phyloP scores from a whole-genome alignment of 208 protist genomes.

The Leishmania martiniquensis region DNA sequence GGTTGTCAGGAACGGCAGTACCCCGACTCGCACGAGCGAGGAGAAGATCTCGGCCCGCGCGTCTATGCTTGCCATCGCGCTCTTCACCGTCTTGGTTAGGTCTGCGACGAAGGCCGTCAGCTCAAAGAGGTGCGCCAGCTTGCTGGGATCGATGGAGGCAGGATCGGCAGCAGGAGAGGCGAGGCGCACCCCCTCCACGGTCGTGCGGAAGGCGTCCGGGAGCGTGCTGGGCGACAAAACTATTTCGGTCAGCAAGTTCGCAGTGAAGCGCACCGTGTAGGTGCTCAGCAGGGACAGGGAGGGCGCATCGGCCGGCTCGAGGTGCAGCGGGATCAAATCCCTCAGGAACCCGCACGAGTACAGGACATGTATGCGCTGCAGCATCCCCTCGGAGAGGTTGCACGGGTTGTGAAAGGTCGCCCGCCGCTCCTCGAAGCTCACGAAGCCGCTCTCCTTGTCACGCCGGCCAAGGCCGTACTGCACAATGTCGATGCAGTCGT shows the following conservation, averaged over 20 bases:
- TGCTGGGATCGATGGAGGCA: conserved; percentile 7
- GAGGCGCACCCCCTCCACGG: conserved; percentile 13
- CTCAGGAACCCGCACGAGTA: conserved; percentile 70
- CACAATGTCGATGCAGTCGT: conserved; percentile 79
- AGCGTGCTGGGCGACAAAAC: conserved; percentile 40
- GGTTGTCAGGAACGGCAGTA: conserved; percentile 44
- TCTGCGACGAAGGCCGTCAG: conserved; percentile 69
- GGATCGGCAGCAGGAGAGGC: conserved; percentile 10
- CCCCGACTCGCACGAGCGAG: conserved; percentile 39
- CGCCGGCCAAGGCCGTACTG: conserved; percentile 73
- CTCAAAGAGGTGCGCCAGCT: conserved; percentile 40
- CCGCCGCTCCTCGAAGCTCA: conserved; percentile 63
- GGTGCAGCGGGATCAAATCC: conserved; percentile 72
- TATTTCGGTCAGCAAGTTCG: conserved; percentile 66
- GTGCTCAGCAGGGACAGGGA: conserved; percentile 55
- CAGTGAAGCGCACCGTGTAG: conserved; percentile 61
- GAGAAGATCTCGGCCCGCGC: conserved; percentile 56
- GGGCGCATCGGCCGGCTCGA: conserved; percentile 73
- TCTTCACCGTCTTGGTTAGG: conserved; percentile 71
- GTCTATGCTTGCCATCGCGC: conserved; percentile 48
- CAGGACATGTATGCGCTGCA: conserved; percentile 67
- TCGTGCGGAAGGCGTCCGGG: conserved; percentile 38
- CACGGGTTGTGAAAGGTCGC: conserved; percentile 78
- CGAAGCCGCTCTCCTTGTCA: conserved; percentile 62
- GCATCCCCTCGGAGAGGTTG: conserved; percentile 45